Percentiles rank a stretch among this genome's conserved stretches.
Conservation (phyloP, 192 early-diverging fungal species). For the Thamnidium elegans region DNA sequence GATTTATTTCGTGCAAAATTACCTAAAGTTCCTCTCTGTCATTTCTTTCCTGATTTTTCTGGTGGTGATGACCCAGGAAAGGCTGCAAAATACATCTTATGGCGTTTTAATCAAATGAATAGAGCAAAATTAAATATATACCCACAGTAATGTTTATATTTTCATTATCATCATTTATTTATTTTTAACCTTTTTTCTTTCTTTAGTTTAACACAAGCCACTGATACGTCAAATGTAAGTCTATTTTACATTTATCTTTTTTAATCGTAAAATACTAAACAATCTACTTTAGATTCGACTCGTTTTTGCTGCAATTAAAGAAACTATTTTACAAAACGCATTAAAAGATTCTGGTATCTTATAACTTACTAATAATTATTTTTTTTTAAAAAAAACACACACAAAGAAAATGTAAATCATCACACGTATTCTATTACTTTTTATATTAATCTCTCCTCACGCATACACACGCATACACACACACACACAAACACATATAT, state of each 20-base stretch:
- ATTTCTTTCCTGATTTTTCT: slow-evolving; percentile 81
- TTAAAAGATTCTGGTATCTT: slow-evolving; percentile 74
- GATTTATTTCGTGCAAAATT: slow-evolving; percentile 78
- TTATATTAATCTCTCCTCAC: no score
- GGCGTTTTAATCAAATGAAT: slow-evolving; percentile 86
- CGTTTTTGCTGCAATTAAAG: slow-evolving; percentile 92
- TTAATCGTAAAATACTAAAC: neutral
- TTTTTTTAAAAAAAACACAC: neutral
- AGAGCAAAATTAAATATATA: slow-evolving; percentile 80
- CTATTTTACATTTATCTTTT: neutral
- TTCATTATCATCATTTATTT: neutral
- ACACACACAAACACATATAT: no score
- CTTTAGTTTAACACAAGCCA: slow-evolving; percentile 81
- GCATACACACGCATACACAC: no score
- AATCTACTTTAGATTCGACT: slow-evolving; percentile 53
- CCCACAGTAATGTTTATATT: slow-evolving; percentile 54
- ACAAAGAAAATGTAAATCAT: neutral
- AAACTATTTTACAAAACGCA: slow-evolving; percentile 87
- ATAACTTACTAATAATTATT: slow-evolving; percentile 13
- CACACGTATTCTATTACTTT: no score
- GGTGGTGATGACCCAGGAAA: slow-evolving; percentile 74
- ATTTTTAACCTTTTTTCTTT: slow-evolving; percentile 2
- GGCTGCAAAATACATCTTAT: slow-evolving; percentile 84
- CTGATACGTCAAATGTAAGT: slow-evolving; percentile 83
- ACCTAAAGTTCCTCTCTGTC: slow-evolving; percentile 60